Conservation (phyloP, 2,329 filamentous ascomycete genomes). For the Tolypocladium tropicale region DNA sequence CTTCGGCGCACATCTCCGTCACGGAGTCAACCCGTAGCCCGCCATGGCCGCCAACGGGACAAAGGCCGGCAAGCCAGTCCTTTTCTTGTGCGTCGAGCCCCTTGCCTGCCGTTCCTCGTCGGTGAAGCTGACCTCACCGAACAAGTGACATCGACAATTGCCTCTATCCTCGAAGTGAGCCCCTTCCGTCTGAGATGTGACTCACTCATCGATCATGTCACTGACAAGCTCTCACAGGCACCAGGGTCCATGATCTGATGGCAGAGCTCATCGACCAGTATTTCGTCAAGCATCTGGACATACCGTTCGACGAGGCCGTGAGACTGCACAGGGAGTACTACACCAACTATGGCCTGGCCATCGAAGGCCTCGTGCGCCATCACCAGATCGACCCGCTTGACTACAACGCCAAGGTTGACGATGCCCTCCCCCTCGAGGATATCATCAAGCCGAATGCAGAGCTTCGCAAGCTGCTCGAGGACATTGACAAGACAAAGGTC, state of each 20-base stretch:
- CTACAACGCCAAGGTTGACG: conserved; percentile 91
- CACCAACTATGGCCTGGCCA: conserved; percentile 90
- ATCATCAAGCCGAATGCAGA: conserved; percentile 71
- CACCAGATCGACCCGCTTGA: conserved; percentile 92
- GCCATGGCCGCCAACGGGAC: conserved; percentile 25
- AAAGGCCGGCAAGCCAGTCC: conserved; percentile 23
- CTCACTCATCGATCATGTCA: neutral
- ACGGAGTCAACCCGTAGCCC: conserved; percentile 2
- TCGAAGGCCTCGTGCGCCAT: conserved; percentile 86
- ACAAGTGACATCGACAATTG: conserved; percentile 97
- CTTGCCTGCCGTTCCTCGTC: neutral
- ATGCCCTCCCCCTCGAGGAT: conserved; percentile 78
- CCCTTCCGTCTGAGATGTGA: neutral
- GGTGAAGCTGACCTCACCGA: neutral
- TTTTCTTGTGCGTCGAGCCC: conserved; percentile 29
- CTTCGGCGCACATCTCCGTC: neutral
- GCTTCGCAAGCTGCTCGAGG: conserved; percentile 65
- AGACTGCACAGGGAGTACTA: conserved; percentile 88
- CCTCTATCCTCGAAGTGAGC: conserved; percentile 76
- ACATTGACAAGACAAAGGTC: conserved; percentile 76
- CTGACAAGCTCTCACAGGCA: conserved; percentile 34
- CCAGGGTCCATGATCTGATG: conserved; percentile 84
- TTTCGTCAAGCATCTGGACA: conserved; percentile 58
- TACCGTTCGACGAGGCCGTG: conserved; percentile 69
- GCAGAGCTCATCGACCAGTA: conserved; percentile 63